A percentile compares a stretch with the other conserved stretches of the same genome.
These are phyloP conservation scores for Populus ilicifolia DNA, from an alignment of 345 rosid species.

Conservation along the genomic window DNA sequence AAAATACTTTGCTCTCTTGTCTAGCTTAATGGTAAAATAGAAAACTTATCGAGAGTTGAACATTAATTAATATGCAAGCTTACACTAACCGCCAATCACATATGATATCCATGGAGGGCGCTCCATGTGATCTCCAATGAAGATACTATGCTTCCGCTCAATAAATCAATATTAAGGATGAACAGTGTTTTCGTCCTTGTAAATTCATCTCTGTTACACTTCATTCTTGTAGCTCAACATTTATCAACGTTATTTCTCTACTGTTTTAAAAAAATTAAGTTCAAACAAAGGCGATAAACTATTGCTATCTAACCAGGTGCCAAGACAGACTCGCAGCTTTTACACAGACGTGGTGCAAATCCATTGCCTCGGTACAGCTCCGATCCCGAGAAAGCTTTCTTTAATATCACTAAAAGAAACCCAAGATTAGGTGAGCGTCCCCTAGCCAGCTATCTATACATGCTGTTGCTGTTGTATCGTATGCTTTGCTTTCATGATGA, in stretches of 20 bases:
- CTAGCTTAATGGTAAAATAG: neutral
- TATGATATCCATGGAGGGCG: neutral
- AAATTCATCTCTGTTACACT: neutral
- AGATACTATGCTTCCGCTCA: neutral
- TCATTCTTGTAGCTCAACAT: neutral
- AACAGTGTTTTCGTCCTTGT: neutral
- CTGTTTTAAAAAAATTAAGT: too few species aligned
- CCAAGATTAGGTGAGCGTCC: conserved; percentile 26
- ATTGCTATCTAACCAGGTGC: neutral
- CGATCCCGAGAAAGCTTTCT: conserved; percentile 31
- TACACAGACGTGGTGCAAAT: conserved; percentile 17
- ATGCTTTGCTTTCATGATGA: neutral
- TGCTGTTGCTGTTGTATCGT: conserved; percentile 4
- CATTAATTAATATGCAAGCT: neutral
- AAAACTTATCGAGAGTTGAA: neutral
- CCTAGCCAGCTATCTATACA: neutral
- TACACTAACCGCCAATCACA: neutral
- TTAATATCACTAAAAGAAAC: conserved; percentile 15
- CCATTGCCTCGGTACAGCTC: conserved; percentile 23
- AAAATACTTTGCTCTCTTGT: neutral
- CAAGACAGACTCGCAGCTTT: conserved; percentile 19
- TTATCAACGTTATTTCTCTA: too few species aligned
- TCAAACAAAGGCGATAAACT: too few species aligned
- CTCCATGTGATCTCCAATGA: conserved; percentile 35
- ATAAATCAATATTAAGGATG: neutral